Evolutionary conservation across 2,329 filamentous ascomycete species (phyloP), one percentile per base, ranked within the genome.

Genomic region (Cercospora zeina): DNA sequence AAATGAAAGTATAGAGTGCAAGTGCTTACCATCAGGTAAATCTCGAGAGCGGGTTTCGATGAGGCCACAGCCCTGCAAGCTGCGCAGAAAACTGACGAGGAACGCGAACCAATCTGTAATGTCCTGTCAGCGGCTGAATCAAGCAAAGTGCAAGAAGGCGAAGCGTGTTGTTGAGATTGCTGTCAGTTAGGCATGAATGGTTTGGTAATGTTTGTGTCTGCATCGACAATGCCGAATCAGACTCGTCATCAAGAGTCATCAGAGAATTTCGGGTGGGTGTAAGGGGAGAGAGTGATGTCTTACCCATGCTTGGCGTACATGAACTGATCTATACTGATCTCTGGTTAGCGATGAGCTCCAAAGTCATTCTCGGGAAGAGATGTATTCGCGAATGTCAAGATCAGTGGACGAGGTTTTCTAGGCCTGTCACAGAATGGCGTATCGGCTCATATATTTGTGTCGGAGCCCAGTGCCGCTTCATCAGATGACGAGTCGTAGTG

Each of bases 331-430:
- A 21, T 27, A 47, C 42, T 45, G 14, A 24, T 47, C 42, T 9
- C 10, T 16, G 39, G 31, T 58, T 39, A 58, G 42, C 39, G 11
- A 11, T 21, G 4, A 16, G 31, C 19, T 19, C 31, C 30, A 11
- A 34, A 19, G 16, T 10, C 24, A 14, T 27, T 49, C 27, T 21
- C 27, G 34, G 13, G n/a, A 58, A 36, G 33, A 42, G 31, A 7
- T n/a, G 47, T 54, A 33, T 54, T 19, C 45, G 50, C 34, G 11
- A 9, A 34, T 30, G 55, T 66, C 61, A 33, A 65, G 50, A 70
- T 77, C 75, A 77, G 75, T 77, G 74, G 75, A 75, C 75, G 72
- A 77, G 75, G 75, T 77, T 77, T 77, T 77, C 75, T 77, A 77
- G 74, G 75, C 75, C 75, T 77, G 75, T 75, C 75, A 65, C 75